Evolutionary conservation across 2,329 filamentous ascomycete genomes (phyloP), one percentile per base, ranked within the genome.

Genomic region (Bipolaris sorokiniana): DNA sequence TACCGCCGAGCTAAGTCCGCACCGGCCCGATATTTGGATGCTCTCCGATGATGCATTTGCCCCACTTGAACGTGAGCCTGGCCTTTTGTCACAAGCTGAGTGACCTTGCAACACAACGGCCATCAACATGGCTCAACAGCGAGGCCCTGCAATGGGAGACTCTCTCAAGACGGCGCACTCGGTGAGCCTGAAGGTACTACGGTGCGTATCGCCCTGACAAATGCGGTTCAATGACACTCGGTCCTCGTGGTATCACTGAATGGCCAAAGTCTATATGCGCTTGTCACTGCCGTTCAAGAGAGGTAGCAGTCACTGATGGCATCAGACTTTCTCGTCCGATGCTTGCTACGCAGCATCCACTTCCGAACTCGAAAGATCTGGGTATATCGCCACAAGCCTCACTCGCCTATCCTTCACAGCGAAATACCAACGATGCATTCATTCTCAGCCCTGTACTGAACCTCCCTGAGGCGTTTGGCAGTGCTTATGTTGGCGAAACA

Each of bases 401-500:
- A 13, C 83, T 96, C 48, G 89, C 91, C 41, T 94, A 92, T 75
- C 85, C 87, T 1, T 81, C 81, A 10, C 71, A 79, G 15, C 71
- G 78, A 31, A 70, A 75, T 26, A 79, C 82, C 56, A 73, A 76
- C 23, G 80, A 82, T 61, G 78, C 79, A 28, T 88, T 86, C 64
- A 82, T 86, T 36, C 77, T 89, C 48, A 82, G 81, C 28, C 83
- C 85, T 20, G 79, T 85, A 66, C 84, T 98, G 68, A 95, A 91
- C 45, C 87, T 98, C 1, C 94, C 95, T 9, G 89, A 92, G 15
- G 90, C 92, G 0, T 98, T 99, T 75, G 94, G 93, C 42, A 94
- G 91, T 11, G 93, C 94, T 7, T 97, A 97, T 75, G 94, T 98
- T 18, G 95, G 95, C 68, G 93, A 98, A 80, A 92, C 89, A 0